Evolutionary conservation across 345 rosid species (phyloP), one percentile per base, ranked within the genome.

Genomic region (Clarkia xantiana): DNA sequence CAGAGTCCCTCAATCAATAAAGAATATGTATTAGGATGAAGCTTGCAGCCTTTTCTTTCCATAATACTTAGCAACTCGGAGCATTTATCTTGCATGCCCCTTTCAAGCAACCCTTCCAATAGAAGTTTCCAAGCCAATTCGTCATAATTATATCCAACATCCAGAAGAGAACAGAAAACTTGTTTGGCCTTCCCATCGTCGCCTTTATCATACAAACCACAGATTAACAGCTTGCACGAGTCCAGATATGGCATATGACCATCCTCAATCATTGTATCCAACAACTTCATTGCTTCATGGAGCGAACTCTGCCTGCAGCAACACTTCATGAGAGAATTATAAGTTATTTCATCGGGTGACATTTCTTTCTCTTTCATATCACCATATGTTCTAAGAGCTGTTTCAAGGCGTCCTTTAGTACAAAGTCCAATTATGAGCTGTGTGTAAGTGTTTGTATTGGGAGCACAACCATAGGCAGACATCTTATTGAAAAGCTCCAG

Each of bases 91-190:
- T 53, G 59, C 60, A 62, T 66, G 45, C 86, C 89, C 42, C 65
- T 65, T 67, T 75, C 78, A 40, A 81, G 82, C 2, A 84, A 67
- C 40, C 97, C 97, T 55, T 88, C 95, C 44, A 84, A 52, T 55
- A 88, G 71, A 49, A 88, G 71, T 53, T 78, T 80, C 97, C 95
- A 88, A 60, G 84, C 88, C 51, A 88, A 54, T 65, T 88, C 97
- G 61, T 88, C 95, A 54, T 59, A 40, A 57, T 78, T 71, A 67
- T 84, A 84, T 47, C 78, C 81, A 60, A 75, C 75, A 42, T 8
- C 55, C 60, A 88, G 79, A 65, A 84, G 57, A 48, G 65, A 66
- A 54, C 43, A 39, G 45, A 88, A 84, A 45, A 78, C 66, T 11
- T 46, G 57, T 49, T 52, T 57, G 51, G 81, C 95, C 74, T 69